Conservation (phyloP, 345 rosid genomes). For the Toxicodendron radicans region DNA sequence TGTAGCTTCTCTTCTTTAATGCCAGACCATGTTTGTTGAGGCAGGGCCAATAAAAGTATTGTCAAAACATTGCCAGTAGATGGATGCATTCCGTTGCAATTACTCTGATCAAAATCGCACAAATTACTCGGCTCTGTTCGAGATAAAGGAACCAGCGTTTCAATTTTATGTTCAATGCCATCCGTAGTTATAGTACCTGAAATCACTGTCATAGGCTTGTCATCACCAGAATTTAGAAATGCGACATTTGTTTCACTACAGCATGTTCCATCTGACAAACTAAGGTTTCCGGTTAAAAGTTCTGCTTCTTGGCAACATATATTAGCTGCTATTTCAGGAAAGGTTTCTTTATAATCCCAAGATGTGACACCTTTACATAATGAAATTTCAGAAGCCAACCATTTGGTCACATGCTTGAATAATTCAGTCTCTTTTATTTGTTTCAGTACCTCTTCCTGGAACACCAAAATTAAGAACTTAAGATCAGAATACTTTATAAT, state of each 20-base stretch:
- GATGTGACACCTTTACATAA: conserved; percentile 3
- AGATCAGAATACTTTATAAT: not conserved
- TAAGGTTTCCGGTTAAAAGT: conserved; percentile 25
- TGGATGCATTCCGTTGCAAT: conserved; percentile 27
- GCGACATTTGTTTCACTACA: conserved; percentile 24
- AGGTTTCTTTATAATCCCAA: conserved; percentile 7
- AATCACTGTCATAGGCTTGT: conserved; percentile 24
- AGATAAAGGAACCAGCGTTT: conserved; percentile 28
- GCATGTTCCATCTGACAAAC: conserved; percentile 4
- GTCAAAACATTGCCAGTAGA: conserved; percentile 29
- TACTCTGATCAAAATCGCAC: conserved; percentile 15
- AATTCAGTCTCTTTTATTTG: conserved; percentile 27
- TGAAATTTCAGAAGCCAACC: conserved; percentile 20
- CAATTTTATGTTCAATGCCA: conserved; percentile 22
- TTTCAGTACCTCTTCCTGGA: conserved; percentile 30
- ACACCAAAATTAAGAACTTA: not conserved
- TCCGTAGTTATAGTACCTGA: conserved; percentile 20
- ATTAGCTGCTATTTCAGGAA: conserved; percentile 28
- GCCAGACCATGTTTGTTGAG: conserved; percentile 28
- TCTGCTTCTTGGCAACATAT: conserved; percentile 38
- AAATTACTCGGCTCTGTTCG: conserved; percentile 8
- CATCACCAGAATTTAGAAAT: conserved; percentile 1
- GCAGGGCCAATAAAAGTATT: conserved; percentile 29
- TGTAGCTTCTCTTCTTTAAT: conserved; percentile 28
- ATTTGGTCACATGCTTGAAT: conserved; percentile 23